phyloP scores from a whole-genome alignment of 768 basidiomycete species.

The Punctularia strigosozonata region DNA sequence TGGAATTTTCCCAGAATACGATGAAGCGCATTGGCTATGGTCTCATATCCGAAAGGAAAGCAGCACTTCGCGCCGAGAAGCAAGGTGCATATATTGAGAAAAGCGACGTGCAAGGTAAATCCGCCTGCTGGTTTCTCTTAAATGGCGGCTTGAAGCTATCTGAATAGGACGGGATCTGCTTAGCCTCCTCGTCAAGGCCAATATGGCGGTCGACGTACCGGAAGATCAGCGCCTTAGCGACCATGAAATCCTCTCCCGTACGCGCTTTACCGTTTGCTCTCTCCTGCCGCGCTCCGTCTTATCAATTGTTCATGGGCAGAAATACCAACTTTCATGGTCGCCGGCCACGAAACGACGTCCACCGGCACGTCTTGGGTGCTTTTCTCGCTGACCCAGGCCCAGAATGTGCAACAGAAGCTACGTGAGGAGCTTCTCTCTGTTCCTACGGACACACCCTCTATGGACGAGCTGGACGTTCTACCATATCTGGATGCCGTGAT shows the following conservation, averaged over 20 bases:
- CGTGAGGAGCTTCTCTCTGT: constrained; percentile 21
- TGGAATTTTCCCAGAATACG: constrained; percentile 5
- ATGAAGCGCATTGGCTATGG: constrained; percentile 6
- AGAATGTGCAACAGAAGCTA: constrained; percentile 22
- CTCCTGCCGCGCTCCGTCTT: neutral
- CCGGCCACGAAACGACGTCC: constrained; percentile 45
- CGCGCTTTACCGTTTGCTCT: neutral
- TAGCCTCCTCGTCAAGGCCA: constrained; percentile 18
- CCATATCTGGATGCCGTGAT: constrained; percentile 62
- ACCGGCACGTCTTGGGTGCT: constrained; percentile 18
- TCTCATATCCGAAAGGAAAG: constrained; percentile 22
- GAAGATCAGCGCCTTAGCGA: constrained; percentile 16
- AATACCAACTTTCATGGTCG: constrained; percentile 48
- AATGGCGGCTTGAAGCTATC: too few species aligned
- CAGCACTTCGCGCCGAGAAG: constrained; percentile 11
- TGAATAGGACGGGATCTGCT: constrained; percentile 20
- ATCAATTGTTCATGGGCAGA: constrained; percentile 22
- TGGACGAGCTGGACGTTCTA: constrained; percentile 25
- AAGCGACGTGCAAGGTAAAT: constrained; percentile 6
- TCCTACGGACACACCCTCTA: constrained; percentile 10
- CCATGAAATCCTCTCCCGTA: constrained; percentile 18
- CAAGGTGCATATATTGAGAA: constrained; percentile 4
- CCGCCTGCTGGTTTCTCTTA: too few species aligned
- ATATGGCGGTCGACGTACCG: constrained; percentile 18
- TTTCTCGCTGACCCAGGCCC: constrained; percentile 20